phyloP scores from a whole-genome alignment of 139 green algal genomes.

The Limnomonas spitsbergensis region DNA sequence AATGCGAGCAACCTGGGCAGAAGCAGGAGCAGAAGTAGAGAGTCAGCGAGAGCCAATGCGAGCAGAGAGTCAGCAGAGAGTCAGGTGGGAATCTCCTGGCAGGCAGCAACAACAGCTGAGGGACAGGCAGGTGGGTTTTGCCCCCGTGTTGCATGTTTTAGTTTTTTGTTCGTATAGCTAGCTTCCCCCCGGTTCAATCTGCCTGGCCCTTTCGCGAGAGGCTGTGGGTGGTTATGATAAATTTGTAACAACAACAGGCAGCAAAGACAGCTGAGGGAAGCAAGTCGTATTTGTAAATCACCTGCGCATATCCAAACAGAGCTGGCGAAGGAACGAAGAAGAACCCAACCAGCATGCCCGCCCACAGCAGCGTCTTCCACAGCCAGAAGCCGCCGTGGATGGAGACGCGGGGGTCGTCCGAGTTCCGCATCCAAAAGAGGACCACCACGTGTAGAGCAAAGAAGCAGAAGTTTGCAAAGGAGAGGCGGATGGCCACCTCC shows the following conservation, averaged over 20 bases:
- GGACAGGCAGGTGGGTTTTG: background rate
- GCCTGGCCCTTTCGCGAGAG: no score
- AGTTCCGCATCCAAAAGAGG: background rate
- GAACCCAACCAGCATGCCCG: constrained; percentile 44
- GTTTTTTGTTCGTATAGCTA: no score
- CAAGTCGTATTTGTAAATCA: background rate
- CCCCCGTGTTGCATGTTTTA: no score
- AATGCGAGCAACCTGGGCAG: background rate
- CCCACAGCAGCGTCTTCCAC: constrained; percentile 61
- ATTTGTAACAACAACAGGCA: background rate
- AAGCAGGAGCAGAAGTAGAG: background rate
- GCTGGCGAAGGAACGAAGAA: constrained; percentile 61
- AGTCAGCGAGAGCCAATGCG: background rate
- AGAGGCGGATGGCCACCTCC: constrained; percentile 67
- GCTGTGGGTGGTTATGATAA: background rate
- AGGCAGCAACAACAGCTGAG: background rate
- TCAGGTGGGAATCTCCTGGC: background rate
- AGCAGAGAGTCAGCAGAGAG: background rate
- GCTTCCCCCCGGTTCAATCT: no score
- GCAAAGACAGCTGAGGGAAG: background rate
- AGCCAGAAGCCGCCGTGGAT: constrained; percentile 62
- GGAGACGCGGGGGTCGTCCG: constrained; percentile 27
- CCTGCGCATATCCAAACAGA: constrained; percentile 56
- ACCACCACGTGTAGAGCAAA: constrained; percentile 57
- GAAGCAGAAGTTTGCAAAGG: constrained; percentile 74